These are phyloP conservation scores for Protomyces arabidopsidicola DNA, from an alignment of 1,139 yeast genomes.

Conservation along the genomic window DNA sequence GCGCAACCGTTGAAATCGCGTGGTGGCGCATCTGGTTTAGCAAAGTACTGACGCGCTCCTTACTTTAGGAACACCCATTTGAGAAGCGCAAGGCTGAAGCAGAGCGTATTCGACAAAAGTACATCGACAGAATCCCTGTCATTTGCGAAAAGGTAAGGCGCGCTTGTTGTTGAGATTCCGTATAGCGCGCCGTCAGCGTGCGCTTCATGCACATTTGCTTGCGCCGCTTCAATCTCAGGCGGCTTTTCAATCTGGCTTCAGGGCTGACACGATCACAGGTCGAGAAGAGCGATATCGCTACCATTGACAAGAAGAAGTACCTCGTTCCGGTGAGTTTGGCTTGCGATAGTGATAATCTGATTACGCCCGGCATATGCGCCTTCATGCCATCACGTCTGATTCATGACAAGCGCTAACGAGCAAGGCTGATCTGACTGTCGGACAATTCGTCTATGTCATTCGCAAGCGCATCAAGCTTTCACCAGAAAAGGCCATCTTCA, in stretches of 20 bases:
- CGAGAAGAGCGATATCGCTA: slow-evolving; percentile 92
- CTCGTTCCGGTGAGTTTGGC: slow-evolving; percentile 59
- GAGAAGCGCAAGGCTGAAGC: slow-evolving; percentile 97
- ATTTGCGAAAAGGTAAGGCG: slow-evolving; percentile 79
- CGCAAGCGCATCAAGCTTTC: slow-evolving; percentile 94
- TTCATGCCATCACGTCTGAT: neutral
- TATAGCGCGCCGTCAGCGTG: neutral
- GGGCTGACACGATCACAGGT: slow-evolving; percentile 36
- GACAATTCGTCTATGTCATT: slow-evolving; percentile 95
- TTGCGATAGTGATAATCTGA: neutral
- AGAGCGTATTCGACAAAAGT: slow-evolving; percentile 81
- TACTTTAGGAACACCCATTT: slow-evolving; percentile 14
- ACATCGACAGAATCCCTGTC: slow-evolving; percentile 88
- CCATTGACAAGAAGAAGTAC: slow-evolving; percentile 93
- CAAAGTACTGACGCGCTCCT: neutral
- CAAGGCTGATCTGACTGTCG: slow-evolving; percentile 81
- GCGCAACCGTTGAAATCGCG: neutral
- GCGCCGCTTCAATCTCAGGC: no score
- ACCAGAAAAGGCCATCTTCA: slow-evolving; percentile 60
- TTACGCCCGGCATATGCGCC: neutral
- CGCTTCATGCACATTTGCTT: no score
- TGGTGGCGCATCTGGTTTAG: neutral
- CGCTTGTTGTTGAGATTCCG: neutral
- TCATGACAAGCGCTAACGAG: neutral
- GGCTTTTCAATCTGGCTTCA: neutral